Evolutionary conservation across 495 filamentous ascomycete species (phyloP).

Genomic region (Chaetomium fimeti): DNA sequence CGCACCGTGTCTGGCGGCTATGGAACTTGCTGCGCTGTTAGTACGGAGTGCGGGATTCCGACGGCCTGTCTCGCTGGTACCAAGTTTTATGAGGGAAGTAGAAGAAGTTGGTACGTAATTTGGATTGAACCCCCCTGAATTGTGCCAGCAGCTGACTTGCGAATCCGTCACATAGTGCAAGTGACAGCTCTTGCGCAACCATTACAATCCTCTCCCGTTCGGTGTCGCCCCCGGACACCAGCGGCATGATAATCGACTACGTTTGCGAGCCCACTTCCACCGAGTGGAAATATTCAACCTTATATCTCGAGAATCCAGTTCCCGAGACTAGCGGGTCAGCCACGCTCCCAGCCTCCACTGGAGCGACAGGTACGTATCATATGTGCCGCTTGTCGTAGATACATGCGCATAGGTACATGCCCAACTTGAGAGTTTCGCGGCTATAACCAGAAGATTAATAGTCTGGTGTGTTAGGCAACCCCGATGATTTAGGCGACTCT

Average conservation of each 20-base stretch:
- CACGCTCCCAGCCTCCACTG: not conserved
- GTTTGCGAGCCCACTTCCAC: not conserved
- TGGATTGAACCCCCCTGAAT: not conserved
- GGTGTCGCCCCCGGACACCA: not conserved
- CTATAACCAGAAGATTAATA: not conserved
- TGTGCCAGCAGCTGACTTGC: not conserved
- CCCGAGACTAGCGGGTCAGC: not conserved
- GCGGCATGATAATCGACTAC: not conserved
- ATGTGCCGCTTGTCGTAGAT: too few species aligned
- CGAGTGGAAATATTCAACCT: not conserved
- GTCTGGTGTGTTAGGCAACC: too few species aligned
- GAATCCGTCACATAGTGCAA: not conserved
- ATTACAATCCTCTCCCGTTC: not conserved
- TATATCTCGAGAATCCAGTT: not conserved
- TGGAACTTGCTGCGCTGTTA: not conserved
- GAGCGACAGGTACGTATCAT: not conserved
- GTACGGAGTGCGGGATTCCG: not conserved
- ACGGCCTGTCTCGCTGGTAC: not conserved
- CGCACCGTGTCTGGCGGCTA: not conserved
- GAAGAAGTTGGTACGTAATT: not conserved
- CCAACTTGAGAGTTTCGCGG: not conserved
- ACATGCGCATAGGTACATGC: too few species aligned
- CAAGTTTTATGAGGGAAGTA: not conserved
- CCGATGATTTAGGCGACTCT: too few species aligned
- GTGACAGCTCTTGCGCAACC: not conserved